Evolutionary conservation across 148 eudicot genomes (phyloP).

Genomic region (Chenopodium formosanum): DNA sequence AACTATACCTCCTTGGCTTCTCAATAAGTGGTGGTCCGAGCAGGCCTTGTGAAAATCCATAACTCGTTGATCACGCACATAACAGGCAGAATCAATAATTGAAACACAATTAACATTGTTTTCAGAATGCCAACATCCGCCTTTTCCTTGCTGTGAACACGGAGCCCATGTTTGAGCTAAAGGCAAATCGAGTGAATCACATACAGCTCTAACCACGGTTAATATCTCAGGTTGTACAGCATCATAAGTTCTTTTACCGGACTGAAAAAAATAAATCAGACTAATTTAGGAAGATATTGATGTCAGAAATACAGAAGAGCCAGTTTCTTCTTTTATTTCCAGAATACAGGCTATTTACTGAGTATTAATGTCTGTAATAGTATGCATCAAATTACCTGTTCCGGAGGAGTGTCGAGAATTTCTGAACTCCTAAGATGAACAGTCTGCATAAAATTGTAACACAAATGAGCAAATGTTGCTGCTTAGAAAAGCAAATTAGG

Average conservation of each 20-base stretch:
- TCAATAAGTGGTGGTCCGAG: conserved; percentile 61
- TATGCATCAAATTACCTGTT: conserved; percentile 39
- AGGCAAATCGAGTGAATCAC: conserved; percentile 53
- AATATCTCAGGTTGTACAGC: conserved; percentile 40
- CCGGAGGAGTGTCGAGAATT: conserved; percentile 34
- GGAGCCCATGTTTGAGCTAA: conserved; percentile 76
- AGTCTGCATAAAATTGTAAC: conserved; percentile 46
- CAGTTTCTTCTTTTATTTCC: not conserved
- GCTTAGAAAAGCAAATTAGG: not conserved
- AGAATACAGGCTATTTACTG: not conserved
- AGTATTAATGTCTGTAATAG: not conserved
- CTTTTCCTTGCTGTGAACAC: conserved; percentile 48
- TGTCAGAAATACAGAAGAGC: not conserved
- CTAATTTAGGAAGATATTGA: not conserved
- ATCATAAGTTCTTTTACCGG: conserved; percentile 34
- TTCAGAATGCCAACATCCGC: conserved; percentile 42
- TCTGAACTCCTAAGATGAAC: conserved; percentile 71
- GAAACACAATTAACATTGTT: conserved; percentile 52
- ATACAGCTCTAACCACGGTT: conserved; percentile 42
- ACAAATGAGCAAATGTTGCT: conserved; percentile 12
- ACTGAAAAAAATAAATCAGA: conserved; percentile 36
- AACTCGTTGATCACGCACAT: conserved; percentile 55
- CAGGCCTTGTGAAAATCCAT: conserved; percentile 73
- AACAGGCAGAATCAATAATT: conserved; percentile 65
- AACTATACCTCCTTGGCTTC: conserved; percentile 61